These are phyloP conservation scores for Angomonas ambiguus DNA, from an alignment of 208 protist genomes.

Conservation along the genomic window DNA sequence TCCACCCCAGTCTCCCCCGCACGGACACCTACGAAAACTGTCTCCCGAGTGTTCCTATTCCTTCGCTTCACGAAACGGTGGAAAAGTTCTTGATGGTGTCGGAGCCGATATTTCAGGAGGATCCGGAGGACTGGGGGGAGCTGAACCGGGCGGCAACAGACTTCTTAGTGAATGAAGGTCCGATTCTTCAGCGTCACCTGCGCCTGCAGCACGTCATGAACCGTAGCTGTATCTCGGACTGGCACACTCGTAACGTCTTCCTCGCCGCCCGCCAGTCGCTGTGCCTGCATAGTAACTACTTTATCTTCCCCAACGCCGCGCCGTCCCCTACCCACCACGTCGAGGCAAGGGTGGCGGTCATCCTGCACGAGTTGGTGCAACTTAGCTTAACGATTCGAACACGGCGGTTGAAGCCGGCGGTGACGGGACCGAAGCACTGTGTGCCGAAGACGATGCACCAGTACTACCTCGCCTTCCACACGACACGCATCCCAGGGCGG, in stretches of 20 bases:
- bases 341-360: conserved; percentile 54
- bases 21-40: conserved; percentile 68
- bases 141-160: conserved; percentile 34
- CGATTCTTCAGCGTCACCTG: conserved; percentile 64
- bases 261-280: conserved; percentile 65
- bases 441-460: conserved; percentile 86
- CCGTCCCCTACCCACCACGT: conserved; percentile 43
- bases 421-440: conserved; percentile 34
- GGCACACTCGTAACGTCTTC: conserved; percentile 88
- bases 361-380: conserved; percentile 54
- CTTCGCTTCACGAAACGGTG: conserved; percentile 63
- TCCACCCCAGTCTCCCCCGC: conserved; percentile 28
- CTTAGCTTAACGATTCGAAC: conserved; percentile 64
- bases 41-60: conserved; percentile 75
- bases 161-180: conserved; percentile 76
- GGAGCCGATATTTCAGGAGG: conserved; percentile 40
- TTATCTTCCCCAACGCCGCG: conserved; percentile 59
- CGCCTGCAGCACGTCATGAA: conserved; percentile 58
- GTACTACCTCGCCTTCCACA: conserved; percentile 78
- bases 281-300: conserved; percentile 90
- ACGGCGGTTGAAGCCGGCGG: conserved; percentile 50
- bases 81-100: conserved; percentile 55
- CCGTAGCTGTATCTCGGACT: conserved; percentile 82
- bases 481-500: conserved; percentile 77
- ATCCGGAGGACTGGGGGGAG: conserved; percentile 39